phyloP scores from a whole-genome alignment of 331 rosid genomes.

The Quercus phellos region DNA sequence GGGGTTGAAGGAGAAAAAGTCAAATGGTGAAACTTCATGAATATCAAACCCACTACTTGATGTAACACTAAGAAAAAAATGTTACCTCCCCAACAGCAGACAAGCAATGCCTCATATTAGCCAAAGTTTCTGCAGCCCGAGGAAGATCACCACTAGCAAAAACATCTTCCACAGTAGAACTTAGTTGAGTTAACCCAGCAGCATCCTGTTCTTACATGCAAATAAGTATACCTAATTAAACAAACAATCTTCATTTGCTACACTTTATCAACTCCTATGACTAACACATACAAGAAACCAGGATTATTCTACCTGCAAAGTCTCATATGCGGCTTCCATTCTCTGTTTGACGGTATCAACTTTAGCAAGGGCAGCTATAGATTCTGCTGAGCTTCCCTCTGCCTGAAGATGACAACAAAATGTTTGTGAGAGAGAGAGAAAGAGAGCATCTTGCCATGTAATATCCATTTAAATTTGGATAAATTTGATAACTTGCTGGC shows the following conservation, averaged over 20 bases:
- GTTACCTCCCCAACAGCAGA: slow-evolving; percentile 98
- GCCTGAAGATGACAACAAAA: slow-evolving; percentile 46
- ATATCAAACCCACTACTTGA: not conserved
- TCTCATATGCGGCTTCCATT: slow-evolving; percentile 95
- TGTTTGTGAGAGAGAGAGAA: not conserved
- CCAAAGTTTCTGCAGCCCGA: slow-evolving; percentile 87
- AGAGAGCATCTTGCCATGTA: not conserved
- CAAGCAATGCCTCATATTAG: slow-evolving; percentile 96
- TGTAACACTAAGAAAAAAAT: slow-evolving; percentile 1
- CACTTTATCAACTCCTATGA: not conserved
- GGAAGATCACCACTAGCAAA: slow-evolving; percentile 99
- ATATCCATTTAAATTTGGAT: not conserved
- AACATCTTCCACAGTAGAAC: slow-evolving; percentile 93
- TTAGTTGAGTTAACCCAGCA: slow-evolving; percentile 95
- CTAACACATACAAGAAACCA: slow-evolving; percentile 2
- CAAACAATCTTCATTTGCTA: not conserved
- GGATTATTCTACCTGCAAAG: slow-evolving; percentile 62
- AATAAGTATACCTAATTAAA: slow-evolving; percentile 9
- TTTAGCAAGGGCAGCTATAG: slow-evolving; percentile 92
- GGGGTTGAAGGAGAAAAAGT: not conserved
- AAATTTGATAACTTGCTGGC: no score
- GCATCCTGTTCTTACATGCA: slow-evolving; percentile 61
- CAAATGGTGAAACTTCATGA: not conserved
- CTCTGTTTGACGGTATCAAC: slow-evolving; percentile 94
- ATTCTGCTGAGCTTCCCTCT: slow-evolving; percentile 95